Conservation (phyloP, 2,329 filamentous ascomycete species). For the Coleophoma cylindrospora region DNA sequence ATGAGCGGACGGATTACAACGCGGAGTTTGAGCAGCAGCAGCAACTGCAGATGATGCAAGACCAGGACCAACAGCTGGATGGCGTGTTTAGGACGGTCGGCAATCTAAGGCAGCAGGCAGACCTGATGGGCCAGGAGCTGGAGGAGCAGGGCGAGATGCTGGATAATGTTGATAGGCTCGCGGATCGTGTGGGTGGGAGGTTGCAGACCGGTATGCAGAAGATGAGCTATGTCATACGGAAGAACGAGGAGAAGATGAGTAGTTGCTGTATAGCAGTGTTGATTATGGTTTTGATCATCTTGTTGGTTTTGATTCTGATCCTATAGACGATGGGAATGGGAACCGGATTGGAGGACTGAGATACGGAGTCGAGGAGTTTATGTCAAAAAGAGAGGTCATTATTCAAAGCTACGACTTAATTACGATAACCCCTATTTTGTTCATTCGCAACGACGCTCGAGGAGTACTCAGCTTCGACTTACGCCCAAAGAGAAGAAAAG, state of each 20-base stretch:
- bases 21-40: constrained; percentile 85
- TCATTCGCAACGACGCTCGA: no score
- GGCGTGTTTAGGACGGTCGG: constrained; percentile 91
- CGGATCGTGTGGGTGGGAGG: constrained; percentile 82
- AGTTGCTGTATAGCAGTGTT: constrained; percentile 88
- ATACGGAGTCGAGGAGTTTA: not conserved
- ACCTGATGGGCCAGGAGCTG: constrained; percentile 92
- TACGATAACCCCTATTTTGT: no score
- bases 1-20: constrained; percentile 44
- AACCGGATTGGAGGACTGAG: not conserved
- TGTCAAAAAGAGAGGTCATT: not conserved
- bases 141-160: constrained; percentile 93
- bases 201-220: constrained; percentile 83
- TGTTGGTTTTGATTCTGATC: constrained; percentile 73
- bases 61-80: constrained; percentile 91
- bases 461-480: no score
- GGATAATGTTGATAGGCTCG: constrained; percentile 76
- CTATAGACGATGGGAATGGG: constrained; percentile 31
- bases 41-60: constrained; percentile 86
- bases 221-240: constrained; percentile 76
- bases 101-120: constrained; percentile 82
- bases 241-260: constrained; percentile 84
- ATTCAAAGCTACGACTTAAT: no score
- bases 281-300: constrained; percentile 81
- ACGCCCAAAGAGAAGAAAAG: no score